Percentiles rank a stretch among this genome's conserved stretches.
Evolutionary conservation across 192 early-diverging fungal species (phyloP).

Genomic region (Chytriomyces hyalinus): DNA sequence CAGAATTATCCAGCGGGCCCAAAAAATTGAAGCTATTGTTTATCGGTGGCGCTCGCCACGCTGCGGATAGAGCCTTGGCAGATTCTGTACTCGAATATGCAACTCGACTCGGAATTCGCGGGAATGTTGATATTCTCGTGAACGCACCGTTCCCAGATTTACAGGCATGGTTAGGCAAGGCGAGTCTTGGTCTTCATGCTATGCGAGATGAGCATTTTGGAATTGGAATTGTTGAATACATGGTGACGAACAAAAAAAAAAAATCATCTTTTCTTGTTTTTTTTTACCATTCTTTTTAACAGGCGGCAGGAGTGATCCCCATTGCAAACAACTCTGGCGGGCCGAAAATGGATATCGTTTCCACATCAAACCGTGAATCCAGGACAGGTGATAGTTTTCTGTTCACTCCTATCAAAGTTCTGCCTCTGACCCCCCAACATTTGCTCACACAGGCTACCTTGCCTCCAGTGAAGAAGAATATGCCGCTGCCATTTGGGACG

Average conservation of each 20-base stretch:
- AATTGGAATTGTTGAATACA: conserved; percentile 96
- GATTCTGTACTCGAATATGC: conserved; percentile 57
- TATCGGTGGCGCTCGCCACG: conserved; percentile 85
- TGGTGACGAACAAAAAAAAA: conserved; percentile 63
- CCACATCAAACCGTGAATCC: neutral
- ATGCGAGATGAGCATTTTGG: conserved; percentile 99
- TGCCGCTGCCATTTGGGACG: conserved; percentile 62
- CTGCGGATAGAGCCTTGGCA: conserved; percentile 72
- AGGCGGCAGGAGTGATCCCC: conserved; percentile 83
- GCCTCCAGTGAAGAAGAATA: conserved; percentile 62
- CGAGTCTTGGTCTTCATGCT: conserved; percentile 87
- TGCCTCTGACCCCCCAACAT: neutral
- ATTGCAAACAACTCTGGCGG: conserved; percentile 86
- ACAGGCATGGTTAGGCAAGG: conserved; percentile 60
- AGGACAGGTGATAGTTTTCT: conserved; percentile 24
- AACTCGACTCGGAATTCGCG: conserved; percentile 6
- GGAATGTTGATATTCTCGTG: conserved; percentile 59
- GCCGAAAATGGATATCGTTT: conserved; percentile 84
- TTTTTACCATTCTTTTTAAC: conserved; percentile 15
- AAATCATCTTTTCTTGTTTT: neutral
- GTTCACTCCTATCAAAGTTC: neutral
- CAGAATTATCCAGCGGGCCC: conserved; percentile 46
- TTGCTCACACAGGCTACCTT: conserved; percentile 38
- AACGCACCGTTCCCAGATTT: conserved; percentile 83
- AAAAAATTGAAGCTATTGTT: conserved; percentile 66